These are phyloP conservation scores for Linum lewisii DNA, from an alignment of 345 rosid genomes.

Conservation along the genomic window DNA sequence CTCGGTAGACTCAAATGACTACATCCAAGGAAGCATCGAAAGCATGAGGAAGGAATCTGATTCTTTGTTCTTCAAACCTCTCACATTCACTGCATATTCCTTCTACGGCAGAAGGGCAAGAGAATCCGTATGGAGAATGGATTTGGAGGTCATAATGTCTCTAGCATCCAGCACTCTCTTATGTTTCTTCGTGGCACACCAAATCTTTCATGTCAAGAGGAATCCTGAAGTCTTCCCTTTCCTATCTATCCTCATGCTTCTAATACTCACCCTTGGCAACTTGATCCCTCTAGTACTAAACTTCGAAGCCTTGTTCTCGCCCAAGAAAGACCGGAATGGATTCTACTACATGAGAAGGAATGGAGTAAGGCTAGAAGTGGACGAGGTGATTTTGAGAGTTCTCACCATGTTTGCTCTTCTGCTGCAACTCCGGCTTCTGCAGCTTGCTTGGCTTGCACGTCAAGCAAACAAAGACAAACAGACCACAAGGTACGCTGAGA, in stretches of 20 bases:
- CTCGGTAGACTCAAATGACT: slow-evolving; percentile 11
- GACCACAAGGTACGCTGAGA: slow-evolving; percentile 18
- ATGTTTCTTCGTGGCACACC: slow-evolving; percentile 15
- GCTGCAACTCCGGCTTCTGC: slow-evolving; percentile 20
- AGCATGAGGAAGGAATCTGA: not conserved
- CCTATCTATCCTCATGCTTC: slow-evolving; percentile 21
- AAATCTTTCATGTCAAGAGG: slow-evolving; percentile 17
- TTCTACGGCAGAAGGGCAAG: not conserved
- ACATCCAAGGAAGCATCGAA: slow-evolving; percentile 9
- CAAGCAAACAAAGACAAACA: slow-evolving; percentile 8
- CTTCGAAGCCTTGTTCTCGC: slow-evolving; percentile 18
- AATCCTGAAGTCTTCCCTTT: slow-evolving; percentile 6
- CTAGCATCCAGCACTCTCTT: slow-evolving; percentile 14
- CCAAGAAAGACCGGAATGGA: not conserved
- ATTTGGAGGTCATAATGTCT: slow-evolving; percentile 16
- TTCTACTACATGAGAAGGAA: not conserved
- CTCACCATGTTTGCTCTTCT: slow-evolving; percentile 17
- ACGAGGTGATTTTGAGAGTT: slow-evolving; percentile 19
- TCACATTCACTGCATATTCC: slow-evolving; percentile 12
- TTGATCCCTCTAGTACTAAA: slow-evolving; percentile 22
- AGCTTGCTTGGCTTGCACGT: slow-evolving; percentile 13
- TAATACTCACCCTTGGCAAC: slow-evolving; percentile 9
- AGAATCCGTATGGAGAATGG: slow-evolving; percentile 16
- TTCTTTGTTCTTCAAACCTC: slow-evolving; percentile 8
- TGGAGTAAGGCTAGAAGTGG: slow-evolving; percentile 13